A percentile compares a stretch with the other conserved stretches of the same genome.
Conservation (phyloP, 768 basidiomycete species). For the Nidularia pulvinata region DNA sequence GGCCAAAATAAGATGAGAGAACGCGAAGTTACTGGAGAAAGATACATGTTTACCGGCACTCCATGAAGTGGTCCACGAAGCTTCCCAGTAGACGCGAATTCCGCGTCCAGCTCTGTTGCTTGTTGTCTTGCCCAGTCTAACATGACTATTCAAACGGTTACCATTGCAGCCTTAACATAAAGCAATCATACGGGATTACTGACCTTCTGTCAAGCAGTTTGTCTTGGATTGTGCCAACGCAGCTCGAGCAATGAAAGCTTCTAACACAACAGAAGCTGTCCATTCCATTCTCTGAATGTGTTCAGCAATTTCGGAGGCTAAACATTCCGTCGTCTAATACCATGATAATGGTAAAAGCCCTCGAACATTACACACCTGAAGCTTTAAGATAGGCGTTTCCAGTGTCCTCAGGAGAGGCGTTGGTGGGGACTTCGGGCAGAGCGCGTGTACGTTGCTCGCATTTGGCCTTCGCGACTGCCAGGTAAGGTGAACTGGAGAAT, state of each 20-base stretch:
- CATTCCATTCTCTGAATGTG: slow-evolving; percentile 45
- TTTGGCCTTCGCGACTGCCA: slow-evolving; percentile 32
- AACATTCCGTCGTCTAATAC: slow-evolving; percentile 2
- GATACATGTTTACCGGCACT: slow-evolving; percentile 56
- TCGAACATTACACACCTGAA: slow-evolving; percentile 39
- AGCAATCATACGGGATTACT: background rate
- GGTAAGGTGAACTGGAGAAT: slow-evolving; percentile 26
- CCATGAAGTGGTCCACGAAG: slow-evolving; percentile 77
- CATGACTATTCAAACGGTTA: slow-evolving; percentile 47
- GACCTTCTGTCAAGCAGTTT: slow-evolving; percentile 84
- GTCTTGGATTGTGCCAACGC: slow-evolving; percentile 60
- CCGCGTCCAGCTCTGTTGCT: slow-evolving; percentile 63
- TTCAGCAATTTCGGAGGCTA: slow-evolving; percentile 46
- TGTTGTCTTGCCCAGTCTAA: slow-evolving; percentile 65
- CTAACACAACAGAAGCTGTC: slow-evolving; percentile 52
- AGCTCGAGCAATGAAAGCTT: slow-evolving; percentile 61
- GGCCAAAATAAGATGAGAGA: background rate
- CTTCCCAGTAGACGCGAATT: slow-evolving; percentile 55
- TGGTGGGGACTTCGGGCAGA: slow-evolving; percentile 19
- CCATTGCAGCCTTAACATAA: background rate
- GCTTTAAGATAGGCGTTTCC: slow-evolving; percentile 34
- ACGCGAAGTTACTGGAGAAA: background rate
- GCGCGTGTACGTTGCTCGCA: slow-evolving; percentile 30
- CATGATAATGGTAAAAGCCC: background rate
- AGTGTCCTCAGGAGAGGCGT: slow-evolving; percentile 18